These are phyloP conservation scores for Mixia osmundae DNA, from an alignment of 1,284 basidiomycete genomes.

Conservation along the genomic window DNA sequence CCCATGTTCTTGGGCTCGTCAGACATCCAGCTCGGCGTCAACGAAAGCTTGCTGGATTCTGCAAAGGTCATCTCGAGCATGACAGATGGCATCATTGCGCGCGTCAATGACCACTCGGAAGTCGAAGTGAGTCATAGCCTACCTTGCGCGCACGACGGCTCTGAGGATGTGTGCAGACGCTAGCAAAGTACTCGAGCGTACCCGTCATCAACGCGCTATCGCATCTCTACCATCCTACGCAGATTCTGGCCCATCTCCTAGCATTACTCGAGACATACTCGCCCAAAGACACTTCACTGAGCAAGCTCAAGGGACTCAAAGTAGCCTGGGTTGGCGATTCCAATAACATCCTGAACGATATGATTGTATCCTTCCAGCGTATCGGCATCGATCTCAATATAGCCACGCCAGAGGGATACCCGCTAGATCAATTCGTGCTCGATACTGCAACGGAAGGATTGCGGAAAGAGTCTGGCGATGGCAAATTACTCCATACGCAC, in stretches of 20 bases:
- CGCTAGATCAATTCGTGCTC: slow-evolving; percentile 58
- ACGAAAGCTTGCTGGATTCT: slow-evolving; percentile 66
- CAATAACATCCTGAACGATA: slow-evolving; percentile 90
- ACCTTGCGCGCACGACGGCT: neutral
- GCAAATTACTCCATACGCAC: slow-evolving; percentile 42
- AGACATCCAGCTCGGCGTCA: slow-evolving; percentile 91
- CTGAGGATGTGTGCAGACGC: slow-evolving; percentile 32
- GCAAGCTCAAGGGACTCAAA: slow-evolving; percentile 32
- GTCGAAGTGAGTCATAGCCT: slow-evolving; percentile 42
- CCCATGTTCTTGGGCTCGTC: slow-evolving; percentile 72
- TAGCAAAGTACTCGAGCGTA: slow-evolving; percentile 67
- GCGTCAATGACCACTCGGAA: slow-evolving; percentile 75
- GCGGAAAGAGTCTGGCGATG: slow-evolving; percentile 22
- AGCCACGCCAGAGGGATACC: slow-evolving; percentile 54
- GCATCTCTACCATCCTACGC: slow-evolving; percentile 86
- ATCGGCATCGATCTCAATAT: slow-evolving; percentile 68
- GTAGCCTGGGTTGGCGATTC: slow-evolving; percentile 86
- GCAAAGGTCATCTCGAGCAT: slow-evolving; percentile 53
- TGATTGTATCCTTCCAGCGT: slow-evolving; percentile 82
- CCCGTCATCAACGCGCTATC: slow-evolving; percentile 92
- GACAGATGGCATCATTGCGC: slow-evolving; percentile 91
- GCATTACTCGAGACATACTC: slow-evolving; percentile 49
- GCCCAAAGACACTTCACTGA: slow-evolving; percentile 15
- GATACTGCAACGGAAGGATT: slow-evolving; percentile 31
- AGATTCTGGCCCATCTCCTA: slow-evolving; percentile 77